A percentile compares a stretch with the other conserved stretches of the same genome.
phyloP scores from a whole-genome alignment of 352 stramenopile species.

The Phytophthora ohioensis region DNA sequence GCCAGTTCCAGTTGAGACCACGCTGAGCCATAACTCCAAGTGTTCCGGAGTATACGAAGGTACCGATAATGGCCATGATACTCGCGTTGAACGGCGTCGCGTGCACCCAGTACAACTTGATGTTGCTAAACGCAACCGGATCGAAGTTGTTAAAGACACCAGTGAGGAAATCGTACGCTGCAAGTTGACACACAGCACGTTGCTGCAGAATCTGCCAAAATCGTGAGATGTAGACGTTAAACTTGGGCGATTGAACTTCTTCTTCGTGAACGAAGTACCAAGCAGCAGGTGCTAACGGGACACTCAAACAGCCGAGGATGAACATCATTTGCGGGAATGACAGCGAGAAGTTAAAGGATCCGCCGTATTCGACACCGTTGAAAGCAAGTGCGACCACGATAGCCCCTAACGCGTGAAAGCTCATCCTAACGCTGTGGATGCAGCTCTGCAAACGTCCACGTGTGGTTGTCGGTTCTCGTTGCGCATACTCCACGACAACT shows the following conservation, averaged over 20 bases:
- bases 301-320: constrained; percentile 42
- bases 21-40: constrained; percentile 50
- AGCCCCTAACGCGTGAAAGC: constrained; percentile 48
- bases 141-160: constrained; percentile 69
- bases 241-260: constrained; percentile 30
- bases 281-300: constrained; percentile 34
- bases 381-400: constrained; percentile 52
- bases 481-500: constrained; percentile 65
- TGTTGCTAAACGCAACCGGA: constrained; percentile 52
- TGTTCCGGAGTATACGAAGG: constrained; percentile 48
- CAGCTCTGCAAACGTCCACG: constrained; percentile 57
- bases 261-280: constrained; percentile 38
- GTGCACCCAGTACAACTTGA: constrained; percentile 65
- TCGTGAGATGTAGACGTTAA: constrained; percentile 39
- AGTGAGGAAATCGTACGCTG: constrained; percentile 67
- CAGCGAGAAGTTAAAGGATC: constrained; percentile 55
- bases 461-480: constrained; percentile 56
- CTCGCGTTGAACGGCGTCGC: constrained; percentile 62
- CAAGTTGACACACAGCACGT: constrained; percentile 61
- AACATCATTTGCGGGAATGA: constrained; percentile 60
- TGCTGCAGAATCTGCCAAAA: constrained; percentile 66
- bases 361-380: constrained; percentile 61
- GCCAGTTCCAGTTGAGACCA: constrained; percentile 65
- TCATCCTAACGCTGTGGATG: constrained; percentile 56
- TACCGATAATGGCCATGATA: constrained; percentile 56